Base-by-base conservation (phyloP, 2,329 filamentous ascomycete genomes). In the Diplocarpon mali region DNA sequence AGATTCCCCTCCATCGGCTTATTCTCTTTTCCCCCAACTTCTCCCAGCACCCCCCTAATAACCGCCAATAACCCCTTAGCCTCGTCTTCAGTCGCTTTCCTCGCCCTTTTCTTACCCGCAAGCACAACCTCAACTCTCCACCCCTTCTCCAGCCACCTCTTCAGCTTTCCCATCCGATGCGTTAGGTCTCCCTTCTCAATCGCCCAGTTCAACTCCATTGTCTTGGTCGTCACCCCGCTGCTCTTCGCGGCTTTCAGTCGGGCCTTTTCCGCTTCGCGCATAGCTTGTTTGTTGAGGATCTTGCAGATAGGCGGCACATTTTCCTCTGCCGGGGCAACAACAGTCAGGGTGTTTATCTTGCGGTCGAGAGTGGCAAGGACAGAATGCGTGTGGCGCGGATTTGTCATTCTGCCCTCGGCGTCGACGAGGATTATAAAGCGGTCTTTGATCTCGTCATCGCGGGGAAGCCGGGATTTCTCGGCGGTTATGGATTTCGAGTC, bases 161-260 rank as follows among this genome's bases (percentile, higher is more conserved):
- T 65, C 57, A 90, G 62, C 65, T 78, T 76, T 57, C 74, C 74
- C 62, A 92, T 61, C 59, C 81, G 76, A 61, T 85, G 80, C n/a
- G 66, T 66, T 42, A 95, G 63, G 67, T 95, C 89, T 60, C 90
- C 75, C 11, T 64, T 60, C 49, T 79, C 80, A 57, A 94, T 93
- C 29, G 82, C 80, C 89, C 89, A 96, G 63, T 87, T 90, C 56
- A 96, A 56, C 66, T 95, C 89, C n/a, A 95, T 64, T 60, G 82
- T 81, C 67, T 95, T 95, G 13, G 64, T 60, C 52, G 69, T 70
- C 30, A 66, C 57, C 15, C 59, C 54, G 63, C 61, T 55, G 56
- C 54, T 47, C 67, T 65, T 66, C 52, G 60, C 68, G 50, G 67
- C 66, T 52, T 65, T 67, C 49, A 69, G 64, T 49, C 69, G 69